A percentile compares a stretch with the other conserved stretches of the same genome.
Conservation (phyloP, 345 rosid genomes). For the Eutrema yunnanense region DNA sequence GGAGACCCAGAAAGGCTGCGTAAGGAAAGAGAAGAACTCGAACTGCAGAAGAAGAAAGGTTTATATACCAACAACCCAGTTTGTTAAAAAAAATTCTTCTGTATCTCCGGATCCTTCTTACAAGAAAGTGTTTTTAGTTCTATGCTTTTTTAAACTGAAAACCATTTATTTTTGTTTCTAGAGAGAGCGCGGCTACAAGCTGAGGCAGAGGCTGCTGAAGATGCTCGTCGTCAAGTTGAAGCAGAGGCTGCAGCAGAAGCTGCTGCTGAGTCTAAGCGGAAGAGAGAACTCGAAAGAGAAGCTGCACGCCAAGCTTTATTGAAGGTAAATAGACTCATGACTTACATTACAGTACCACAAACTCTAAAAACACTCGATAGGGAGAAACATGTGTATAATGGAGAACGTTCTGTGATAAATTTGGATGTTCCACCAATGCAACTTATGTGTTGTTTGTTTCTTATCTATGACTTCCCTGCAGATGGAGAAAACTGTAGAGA, state of each 20-base stretch:
- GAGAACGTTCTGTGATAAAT: neutral
- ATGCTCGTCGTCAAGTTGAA: constrained; percentile 73
- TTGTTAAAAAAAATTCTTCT: neutral
- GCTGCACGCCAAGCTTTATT: constrained; percentile 85
- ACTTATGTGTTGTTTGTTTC: too few relatives aligned
- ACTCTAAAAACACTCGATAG: neutral
- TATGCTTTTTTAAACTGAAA: neutral
- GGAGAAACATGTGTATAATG: neutral
- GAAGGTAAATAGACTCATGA: constrained; percentile 41
- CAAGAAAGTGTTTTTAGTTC: neutral
- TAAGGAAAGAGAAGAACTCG: constrained; percentile 79
- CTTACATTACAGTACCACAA: neutral
- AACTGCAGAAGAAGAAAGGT: constrained; percentile 76
- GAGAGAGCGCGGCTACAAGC: constrained; percentile 93
- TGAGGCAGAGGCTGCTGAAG: constrained; percentile 92
- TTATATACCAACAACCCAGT: neutral
- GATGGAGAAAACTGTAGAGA: constrained; percentile 98
- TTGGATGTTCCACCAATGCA: neutral
- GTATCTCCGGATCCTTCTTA: neutral
- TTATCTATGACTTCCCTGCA: constrained; percentile 26
- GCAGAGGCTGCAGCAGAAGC: constrained; percentile 94
- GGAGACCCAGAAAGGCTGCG: constrained; percentile 82
- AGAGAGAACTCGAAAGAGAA: constrained; percentile 89
- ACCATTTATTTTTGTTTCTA: constrained; percentile 19
- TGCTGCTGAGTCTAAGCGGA: constrained; percentile 70